A percentile compares a stretch with the other conserved stretches of the same genome.
Conservation (phyloP, 345 rosid species). For the Iberis pinnata region DNA sequence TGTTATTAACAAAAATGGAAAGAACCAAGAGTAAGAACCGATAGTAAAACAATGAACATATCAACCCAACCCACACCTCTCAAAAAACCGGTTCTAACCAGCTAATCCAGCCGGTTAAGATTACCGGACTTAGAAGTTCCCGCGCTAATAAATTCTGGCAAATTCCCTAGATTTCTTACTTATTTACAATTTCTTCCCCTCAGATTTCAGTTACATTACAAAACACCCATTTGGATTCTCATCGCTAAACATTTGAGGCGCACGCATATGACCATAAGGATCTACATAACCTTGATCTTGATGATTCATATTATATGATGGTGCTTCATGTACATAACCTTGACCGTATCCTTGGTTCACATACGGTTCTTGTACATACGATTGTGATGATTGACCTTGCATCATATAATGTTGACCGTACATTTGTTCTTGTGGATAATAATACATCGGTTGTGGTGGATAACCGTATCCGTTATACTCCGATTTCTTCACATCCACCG, state of each 20-base stretch:
- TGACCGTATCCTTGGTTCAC: slow-evolving; percentile 28
- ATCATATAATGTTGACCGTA: slow-evolving; percentile 34
- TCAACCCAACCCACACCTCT: slow-evolving; percentile 20
- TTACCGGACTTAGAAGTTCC: slow-evolving; percentile 28
- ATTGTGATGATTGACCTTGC: slow-evolving; percentile 32
- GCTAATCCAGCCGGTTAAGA: slow-evolving; percentile 25
- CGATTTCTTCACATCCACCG: slow-evolving; percentile 47
- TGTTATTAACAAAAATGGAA: too few species aligned
- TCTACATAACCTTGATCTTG: slow-evolving; percentile 30
- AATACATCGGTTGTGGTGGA: slow-evolving; percentile 38
- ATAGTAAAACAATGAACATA: slow-evolving; percentile 21
- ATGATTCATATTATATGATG: slow-evolving; percentile 21
- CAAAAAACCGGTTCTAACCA: slow-evolving; percentile 31
- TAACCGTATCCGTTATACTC: slow-evolving; percentile 37
- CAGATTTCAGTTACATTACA: slow-evolving; percentile 39
- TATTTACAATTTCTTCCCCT: slow-evolving; percentile 30
- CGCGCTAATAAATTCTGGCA: neutral
- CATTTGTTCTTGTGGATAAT: slow-evolving; percentile 38
- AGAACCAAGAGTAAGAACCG: too few species aligned
- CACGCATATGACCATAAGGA: slow-evolving; percentile 32
- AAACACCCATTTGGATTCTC: slow-evolving; percentile 88
- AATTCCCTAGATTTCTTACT: slow-evolving; percentile 13
- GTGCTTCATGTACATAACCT: slow-evolving; percentile 7
- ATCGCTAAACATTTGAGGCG: slow-evolving; percentile 84
- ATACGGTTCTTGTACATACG: slow-evolving; percentile 33